These are phyloP conservation scores for Chytriomyces hyalinus DNA, from an alignment of 192 early-diverging fungal species.

Conservation along the genomic window DNA sequence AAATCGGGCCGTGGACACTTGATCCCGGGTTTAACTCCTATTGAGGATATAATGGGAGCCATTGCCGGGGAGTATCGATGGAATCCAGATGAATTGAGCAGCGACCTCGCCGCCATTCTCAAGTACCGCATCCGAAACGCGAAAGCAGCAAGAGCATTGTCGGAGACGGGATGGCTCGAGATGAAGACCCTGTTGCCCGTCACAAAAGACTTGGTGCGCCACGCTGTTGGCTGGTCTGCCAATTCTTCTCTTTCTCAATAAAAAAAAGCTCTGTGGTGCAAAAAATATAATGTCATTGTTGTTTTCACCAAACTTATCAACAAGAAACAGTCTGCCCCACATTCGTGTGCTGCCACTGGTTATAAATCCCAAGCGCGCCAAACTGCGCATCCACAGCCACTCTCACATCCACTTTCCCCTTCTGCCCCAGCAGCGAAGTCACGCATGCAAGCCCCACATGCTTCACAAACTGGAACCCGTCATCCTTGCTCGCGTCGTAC, in stretches of 20 bases:
- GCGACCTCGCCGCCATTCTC: not conserved
- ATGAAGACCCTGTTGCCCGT: slow-evolving; percentile 20
- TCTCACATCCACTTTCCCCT: not conserved
- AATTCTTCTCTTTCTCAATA: not conserved
- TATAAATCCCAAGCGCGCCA: not conserved
- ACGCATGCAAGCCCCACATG: not conserved
- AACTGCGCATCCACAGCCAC: not conserved
- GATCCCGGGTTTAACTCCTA: not conserved
- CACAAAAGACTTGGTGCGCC: slow-evolving; percentile 23
- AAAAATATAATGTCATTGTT: no score
- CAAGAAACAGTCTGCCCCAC: no score
- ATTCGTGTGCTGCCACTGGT: not conserved
- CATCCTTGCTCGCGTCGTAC: not conserved
- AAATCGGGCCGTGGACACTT: not conserved
- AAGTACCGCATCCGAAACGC: slow-evolving; percentile 20
- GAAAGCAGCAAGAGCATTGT: slow-evolving; percentile 1
- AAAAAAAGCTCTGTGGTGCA: slow-evolving; percentile 1
- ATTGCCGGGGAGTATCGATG: slow-evolving; percentile 17
- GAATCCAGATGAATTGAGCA: slow-evolving; percentile 1
- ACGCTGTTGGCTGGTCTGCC: slow-evolving; percentile 9
- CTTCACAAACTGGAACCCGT: not conserved
- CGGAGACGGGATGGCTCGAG: slow-evolving; percentile 1
- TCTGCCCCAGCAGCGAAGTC: not conserved
- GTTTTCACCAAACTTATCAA: no score
- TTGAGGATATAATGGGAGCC: slow-evolving; percentile 2